phyloP scores from a whole-genome alignment of 2,329 filamentous ascomycete genomes.

The Microsporum canis region DNA sequence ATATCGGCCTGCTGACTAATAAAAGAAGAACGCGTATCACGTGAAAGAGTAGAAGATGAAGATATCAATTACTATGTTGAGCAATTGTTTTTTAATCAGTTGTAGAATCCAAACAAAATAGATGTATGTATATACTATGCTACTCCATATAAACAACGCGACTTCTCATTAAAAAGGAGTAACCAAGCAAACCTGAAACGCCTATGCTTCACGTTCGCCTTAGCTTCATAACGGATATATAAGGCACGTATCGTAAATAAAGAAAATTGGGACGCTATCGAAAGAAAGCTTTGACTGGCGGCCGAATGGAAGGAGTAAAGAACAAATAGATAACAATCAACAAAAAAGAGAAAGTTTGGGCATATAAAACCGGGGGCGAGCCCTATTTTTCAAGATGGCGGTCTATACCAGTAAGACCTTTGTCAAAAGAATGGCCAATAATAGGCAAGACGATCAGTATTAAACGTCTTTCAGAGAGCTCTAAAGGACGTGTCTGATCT shows the following conservation, averaged over 20 bases:
- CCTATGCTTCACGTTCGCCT: not conserved
- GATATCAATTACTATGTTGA: not conserved
- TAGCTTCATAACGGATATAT: not conserved
- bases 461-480: not conserved
- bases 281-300: not conserved
- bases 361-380: not conserved
- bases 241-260: not conserved
- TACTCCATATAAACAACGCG: not conserved
- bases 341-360: not conserved
- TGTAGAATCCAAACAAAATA: not conserved
- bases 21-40: not conserved
- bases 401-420: not conserved
- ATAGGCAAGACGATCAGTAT: not conserved
- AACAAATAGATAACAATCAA: not conserved
- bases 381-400: not conserved
- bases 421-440: not conserved
- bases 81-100: not conserved
- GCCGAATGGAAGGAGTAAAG: not conserved
- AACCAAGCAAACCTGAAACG: not conserved
- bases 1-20: not conserved
- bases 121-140: not conserved
- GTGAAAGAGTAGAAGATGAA: not conserved
- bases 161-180: not conserved
- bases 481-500: constrained; percentile 49
- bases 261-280: not conserved